Evolutionary conservation across 805 yeast genomes (phyloP).

Genomic region (Yamadazyma olivae): DNA sequence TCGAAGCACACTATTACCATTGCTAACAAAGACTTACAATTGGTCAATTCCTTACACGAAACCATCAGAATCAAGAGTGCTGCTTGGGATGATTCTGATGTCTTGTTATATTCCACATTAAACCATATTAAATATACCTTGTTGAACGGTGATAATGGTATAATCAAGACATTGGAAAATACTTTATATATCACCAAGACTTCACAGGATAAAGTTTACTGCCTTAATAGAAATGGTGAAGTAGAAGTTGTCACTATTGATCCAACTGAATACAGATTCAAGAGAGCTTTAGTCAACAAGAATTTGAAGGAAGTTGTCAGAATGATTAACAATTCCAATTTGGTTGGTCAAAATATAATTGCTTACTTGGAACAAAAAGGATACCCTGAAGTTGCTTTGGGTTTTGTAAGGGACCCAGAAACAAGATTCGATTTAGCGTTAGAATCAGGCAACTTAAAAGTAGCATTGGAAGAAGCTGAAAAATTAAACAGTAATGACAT

Average conservation of each 20-base stretch:
- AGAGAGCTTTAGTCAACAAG: slow-evolving; percentile 84
- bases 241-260: slow-evolving; percentile 79
- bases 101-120: slow-evolving; percentile 87
- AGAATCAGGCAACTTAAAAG: slow-evolving; percentile 84
- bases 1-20: slow-evolving; percentile 91
- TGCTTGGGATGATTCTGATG: slow-evolving; percentile 94
- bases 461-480: slow-evolving; percentile 88
- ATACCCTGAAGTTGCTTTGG: slow-evolving; percentile 95
- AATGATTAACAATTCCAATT: slow-evolving; percentile 79
- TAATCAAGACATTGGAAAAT: slow-evolving; percentile 85
- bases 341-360: slow-evolving; percentile 96
- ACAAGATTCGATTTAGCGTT: slow-evolving; percentile 93
- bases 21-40: slow-evolving; percentile 74
- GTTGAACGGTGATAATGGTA: slow-evolving; percentile 93
- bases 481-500: slow-evolving; percentile 61
- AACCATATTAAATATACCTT: slow-evolving; percentile 93
- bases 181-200: slow-evolving; percentile 81
- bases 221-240: slow-evolving; percentile 81
- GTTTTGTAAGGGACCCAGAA: slow-evolving; percentile 94
- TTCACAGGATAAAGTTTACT: slow-evolving; percentile 66
- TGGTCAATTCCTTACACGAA: slow-evolving; percentile 85
- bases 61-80: slow-evolving; percentile 96
- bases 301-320: slow-evolving; percentile 90
- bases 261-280: slow-evolving; percentile 96
- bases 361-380: slow-evolving; percentile 94